Percentiles rank a stretch among this genome's conserved stretches.
Evolutionary conservation across 352 stramenopile genomes (phyloP).

Genomic region (Pythium folliculosum): DNA sequence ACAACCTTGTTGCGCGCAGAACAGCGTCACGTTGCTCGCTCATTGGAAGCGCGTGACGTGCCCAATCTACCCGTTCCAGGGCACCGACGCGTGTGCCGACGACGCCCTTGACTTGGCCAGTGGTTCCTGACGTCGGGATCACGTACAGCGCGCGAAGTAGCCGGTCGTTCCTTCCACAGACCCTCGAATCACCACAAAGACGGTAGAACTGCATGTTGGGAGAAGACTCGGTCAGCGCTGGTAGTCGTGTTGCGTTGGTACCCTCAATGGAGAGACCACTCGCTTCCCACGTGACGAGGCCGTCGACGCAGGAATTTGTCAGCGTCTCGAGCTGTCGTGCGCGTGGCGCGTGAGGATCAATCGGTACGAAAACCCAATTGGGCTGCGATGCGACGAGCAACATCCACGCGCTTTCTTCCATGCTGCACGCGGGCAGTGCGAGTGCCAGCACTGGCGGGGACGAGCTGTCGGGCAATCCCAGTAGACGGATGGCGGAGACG

Average conservation of each 20-base stretch:
- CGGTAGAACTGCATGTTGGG: neutral
- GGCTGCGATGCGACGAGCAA: slow-evolving; percentile 34
- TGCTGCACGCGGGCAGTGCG: slow-evolving; percentile 42
- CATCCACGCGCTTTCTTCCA: slow-evolving; percentile 50
- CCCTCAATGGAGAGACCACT: neutral
- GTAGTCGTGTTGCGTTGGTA: neutral
- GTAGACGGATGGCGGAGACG: neutral
- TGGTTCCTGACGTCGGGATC: slow-evolving; percentile 64
- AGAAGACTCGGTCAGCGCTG: neutral
- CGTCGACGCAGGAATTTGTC: slow-evolving; percentile 21
- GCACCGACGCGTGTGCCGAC: slow-evolving; percentile 45
- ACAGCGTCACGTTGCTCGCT: slow-evolving; percentile 32
- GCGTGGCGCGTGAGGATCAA: slow-evolving; percentile 41
- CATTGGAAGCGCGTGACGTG: slow-evolving; percentile 48
- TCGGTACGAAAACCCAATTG: slow-evolving; percentile 46
- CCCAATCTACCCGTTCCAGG: slow-evolving; percentile 51
- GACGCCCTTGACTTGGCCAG: slow-evolving; percentile 44
- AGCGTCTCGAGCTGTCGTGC: slow-evolving; percentile 36
- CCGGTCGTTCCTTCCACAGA: neutral
- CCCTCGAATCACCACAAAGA: neutral
- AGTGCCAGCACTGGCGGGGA: slow-evolving; percentile 34
- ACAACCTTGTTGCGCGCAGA: slow-evolving; percentile 40
- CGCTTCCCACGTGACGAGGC: slow-evolving; percentile 36
- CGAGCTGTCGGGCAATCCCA: neutral
- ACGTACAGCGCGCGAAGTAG: slow-evolving; percentile 44